Evolutionary conservation across 2,329 filamentous ascomycete genomes (phyloP).

Genomic region (Cyphellophora europaea): DNA sequence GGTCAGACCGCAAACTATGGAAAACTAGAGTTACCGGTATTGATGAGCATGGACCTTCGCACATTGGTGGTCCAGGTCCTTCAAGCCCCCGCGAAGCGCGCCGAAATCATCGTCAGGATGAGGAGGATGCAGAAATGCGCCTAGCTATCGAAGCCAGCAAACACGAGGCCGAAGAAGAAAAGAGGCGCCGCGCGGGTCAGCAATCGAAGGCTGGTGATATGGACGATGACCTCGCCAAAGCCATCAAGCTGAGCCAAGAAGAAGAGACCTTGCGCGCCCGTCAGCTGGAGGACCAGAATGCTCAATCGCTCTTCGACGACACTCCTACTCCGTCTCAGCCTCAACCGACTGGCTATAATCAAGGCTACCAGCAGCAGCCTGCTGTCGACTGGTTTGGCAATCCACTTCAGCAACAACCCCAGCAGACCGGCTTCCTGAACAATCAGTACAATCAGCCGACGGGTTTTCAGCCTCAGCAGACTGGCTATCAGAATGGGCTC

Average conservation of each 20-base stretch:
- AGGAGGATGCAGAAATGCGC: slow-evolving; percentile 72
- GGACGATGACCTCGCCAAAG: slow-evolving; percentile 88
- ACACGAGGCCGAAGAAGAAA: slow-evolving; percentile 85
- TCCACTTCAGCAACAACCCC: slow-evolving; percentile 70
- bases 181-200: slow-evolving; percentile 55
- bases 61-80: slow-evolving; percentile 27
- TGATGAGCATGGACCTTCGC: slow-evolving; percentile 60
- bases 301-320: slow-evolving; percentile 82
- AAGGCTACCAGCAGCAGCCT: slow-evolving; percentile 93
- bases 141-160: slow-evolving; percentile 93
- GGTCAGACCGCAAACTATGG: slow-evolving; percentile 87
- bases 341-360: slow-evolving; percentile 83
- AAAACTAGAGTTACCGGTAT: slow-evolving; percentile 92
- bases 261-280: slow-evolving; percentile 74
- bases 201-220: slow-evolving; percentile 49
- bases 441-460: slow-evolving; percentile 68
- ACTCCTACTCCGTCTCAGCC: slow-evolving; percentile 55
- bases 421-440: slow-evolving; percentile 59
- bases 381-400: slow-evolving; percentile 98
- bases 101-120: slow-evolving; percentile 47
- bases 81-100: slow-evolving; percentile 32
- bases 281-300: slow-evolving; percentile 79
- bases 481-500: slow-evolving; percentile 62
- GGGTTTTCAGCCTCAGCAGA: slow-evolving; percentile 39
- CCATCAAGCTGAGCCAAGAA: slow-evolving; percentile 89